A percentile compares a stretch with the other conserved stretches of the same genome.
These are phyloP conservation scores for Ceratocystis ficicola DNA, from an alignment of 2,329 filamentous ascomycete genomes.

Conservation along the genomic window DNA sequence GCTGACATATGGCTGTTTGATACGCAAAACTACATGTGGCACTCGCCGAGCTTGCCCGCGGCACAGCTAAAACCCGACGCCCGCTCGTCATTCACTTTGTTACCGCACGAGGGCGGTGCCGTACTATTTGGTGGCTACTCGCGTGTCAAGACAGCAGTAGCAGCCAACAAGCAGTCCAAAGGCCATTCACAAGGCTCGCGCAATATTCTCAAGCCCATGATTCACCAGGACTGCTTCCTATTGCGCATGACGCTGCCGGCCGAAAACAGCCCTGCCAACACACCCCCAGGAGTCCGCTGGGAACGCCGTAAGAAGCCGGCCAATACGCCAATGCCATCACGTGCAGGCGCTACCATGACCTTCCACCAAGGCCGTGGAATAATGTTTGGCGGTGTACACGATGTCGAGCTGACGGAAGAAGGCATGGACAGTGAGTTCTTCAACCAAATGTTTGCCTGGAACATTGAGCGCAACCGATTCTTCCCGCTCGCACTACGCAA, in stretches of 20 bases:
- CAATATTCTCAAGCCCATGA: constrained; percentile 69
- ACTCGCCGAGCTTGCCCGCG: constrained; percentile 59
- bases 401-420: constrained; percentile 82
- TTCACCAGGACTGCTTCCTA: constrained; percentile 94
- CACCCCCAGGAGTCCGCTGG: constrained; percentile 69
- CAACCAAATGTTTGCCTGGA: constrained; percentile 83
- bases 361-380: constrained; percentile 90
- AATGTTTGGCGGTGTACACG: constrained; percentile 86
- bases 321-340: constrained; percentile 70
- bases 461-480: constrained; percentile 87
- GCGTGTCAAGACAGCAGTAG: constrained; percentile 61
- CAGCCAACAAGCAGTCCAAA: constrained; percentile 51
- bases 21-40: constrained; percentile 75
- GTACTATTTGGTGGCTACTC: constrained; percentile 92
- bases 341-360: constrained; percentile 86
- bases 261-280: constrained; percentile 51
- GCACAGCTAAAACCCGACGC: constrained; percentile 81
- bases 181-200: constrained; percentile 49
- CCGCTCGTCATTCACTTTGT: constrained; percentile 78
- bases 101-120: constrained; percentile 82
- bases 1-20: constrained; percentile 95
- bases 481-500: constrained; percentile 72
- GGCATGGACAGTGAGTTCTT: constrained; percentile 97
- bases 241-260: constrained; percentile 65
- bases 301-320: constrained; percentile 85